Percentiles rank a stretch among this genome's conserved stretches.
phyloP scores from a whole-genome alignment of 2,329 filamentous ascomycete species.

The Stenocarpella maydis region DNA sequence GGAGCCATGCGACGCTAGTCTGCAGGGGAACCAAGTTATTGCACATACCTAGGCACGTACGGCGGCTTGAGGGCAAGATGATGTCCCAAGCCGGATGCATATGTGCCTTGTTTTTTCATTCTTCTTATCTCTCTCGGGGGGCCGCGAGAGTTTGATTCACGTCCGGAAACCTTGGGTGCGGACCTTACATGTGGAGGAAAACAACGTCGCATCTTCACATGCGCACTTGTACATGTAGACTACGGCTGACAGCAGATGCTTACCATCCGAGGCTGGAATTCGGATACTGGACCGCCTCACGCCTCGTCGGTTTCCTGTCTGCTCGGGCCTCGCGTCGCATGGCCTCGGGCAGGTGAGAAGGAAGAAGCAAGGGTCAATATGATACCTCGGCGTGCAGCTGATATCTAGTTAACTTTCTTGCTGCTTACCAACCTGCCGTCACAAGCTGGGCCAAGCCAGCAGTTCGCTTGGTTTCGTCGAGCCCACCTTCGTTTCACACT shows the following conservation, averaged over 20 bases:
- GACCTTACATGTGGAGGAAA: neutral
- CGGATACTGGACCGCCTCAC: neutral
- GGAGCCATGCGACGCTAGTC: slow-evolving; percentile 8
- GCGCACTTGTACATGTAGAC: neutral
- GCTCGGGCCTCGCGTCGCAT: neutral
- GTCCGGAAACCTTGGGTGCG: neutral
- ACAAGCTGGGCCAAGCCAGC: slow-evolving; percentile 23
- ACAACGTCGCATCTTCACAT: neutral
- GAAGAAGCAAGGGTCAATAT: neutral
- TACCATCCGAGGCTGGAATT: neutral
- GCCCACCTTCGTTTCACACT: slow-evolving; percentile 25
- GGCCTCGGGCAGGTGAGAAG: neutral
- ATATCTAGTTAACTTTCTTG: neutral
- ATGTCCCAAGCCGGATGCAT: neutral
- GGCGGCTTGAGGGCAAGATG: neutral
- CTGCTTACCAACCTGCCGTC: slow-evolving; percentile 17
- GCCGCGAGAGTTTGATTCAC: neutral
- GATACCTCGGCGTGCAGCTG: neutral
- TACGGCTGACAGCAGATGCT: neutral
- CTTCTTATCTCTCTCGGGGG: neutral
- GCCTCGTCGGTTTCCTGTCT: neutral
- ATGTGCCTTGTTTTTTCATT: neutral
- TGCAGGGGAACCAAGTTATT: neutral
- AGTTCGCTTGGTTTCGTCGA: slow-evolving; percentile 19
- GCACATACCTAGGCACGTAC: neutral